Conservation (phyloP, 192 early-diverging fungal species). For the Coemansia sp. region DNA sequence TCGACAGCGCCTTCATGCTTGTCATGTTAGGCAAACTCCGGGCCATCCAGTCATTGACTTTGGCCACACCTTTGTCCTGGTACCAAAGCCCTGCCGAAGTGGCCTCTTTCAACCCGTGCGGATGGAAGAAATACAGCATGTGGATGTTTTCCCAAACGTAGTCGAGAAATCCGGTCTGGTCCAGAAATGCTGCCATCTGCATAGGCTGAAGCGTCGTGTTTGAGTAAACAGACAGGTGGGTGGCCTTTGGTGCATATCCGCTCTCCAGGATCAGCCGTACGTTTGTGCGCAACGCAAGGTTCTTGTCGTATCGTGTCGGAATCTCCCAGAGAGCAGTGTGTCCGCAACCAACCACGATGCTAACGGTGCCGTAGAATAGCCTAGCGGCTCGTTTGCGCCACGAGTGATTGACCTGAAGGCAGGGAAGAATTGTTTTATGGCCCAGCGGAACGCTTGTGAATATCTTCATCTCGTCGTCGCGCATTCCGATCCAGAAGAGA, state of each 20-base stretch:
- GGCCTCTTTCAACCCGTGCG: neutral
- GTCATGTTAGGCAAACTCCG: constrained; percentile 19
- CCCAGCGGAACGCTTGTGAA: constrained; percentile 26
- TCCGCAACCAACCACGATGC: constrained; percentile 16
- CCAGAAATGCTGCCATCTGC: constrained; percentile 4
- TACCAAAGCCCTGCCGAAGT: neutral
- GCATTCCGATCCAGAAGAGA: constrained; percentile 33
- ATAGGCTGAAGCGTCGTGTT: neutral
- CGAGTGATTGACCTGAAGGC: constrained; percentile 14
- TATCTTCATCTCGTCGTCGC: constrained; percentile 12
- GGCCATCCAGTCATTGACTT: constrained; percentile 20
- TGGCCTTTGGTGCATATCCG: constrained; percentile 46
- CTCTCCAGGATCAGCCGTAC: constrained; percentile 37
- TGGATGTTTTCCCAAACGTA: constrained; percentile 40
- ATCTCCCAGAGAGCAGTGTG: constrained; percentile 7
- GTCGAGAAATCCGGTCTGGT: constrained; percentile 16
- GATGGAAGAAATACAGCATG: constrained; percentile 35
- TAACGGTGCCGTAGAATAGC: constrained; percentile 43
- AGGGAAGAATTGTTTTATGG: constrained; percentile 18
- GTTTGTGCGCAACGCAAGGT: constrained; percentile 16
- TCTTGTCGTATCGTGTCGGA: neutral
- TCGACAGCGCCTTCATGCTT: constrained; percentile 28
- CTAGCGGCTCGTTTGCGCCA: constrained; percentile 41
- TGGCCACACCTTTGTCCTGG: constrained; percentile 23
- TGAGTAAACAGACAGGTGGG: constrained; percentile 13